phyloP scores from a whole-genome alignment of 345 rosid genomes.

The Gossypioides kirkii region DNA sequence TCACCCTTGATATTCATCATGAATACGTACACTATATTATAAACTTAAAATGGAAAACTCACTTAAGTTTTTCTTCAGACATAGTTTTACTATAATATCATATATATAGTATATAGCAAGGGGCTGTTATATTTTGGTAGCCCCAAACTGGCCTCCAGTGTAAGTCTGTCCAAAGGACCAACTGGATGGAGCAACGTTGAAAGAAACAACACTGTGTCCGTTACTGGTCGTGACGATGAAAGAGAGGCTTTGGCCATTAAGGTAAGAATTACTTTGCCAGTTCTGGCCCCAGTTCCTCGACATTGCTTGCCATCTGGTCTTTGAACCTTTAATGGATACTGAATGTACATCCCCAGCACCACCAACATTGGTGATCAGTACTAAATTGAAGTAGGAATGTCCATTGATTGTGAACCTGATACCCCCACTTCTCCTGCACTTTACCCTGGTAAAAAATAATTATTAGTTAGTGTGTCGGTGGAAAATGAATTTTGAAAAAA shows the following conservation, averaged over 20 bases:
- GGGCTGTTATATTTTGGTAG: conserved; percentile 9
- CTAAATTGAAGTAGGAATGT: conserved; percentile 73
- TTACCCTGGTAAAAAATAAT: conserved; percentile 34
- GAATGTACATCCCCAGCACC: conserved; percentile 73
- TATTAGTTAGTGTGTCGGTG: background rate
- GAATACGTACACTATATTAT: background rate
- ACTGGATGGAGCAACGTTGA: conserved; percentile 54
- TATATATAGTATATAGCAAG: background rate
- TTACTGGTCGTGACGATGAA: conserved; percentile 62
- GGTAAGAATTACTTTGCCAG: conserved; percentile 79
- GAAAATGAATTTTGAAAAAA: background rate
- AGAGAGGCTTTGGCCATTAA: conserved; percentile 68
- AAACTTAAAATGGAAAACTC: background rate
- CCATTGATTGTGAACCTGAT: conserved; percentile 72
- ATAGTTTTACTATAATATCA: background rate
- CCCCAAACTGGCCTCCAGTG: conserved; percentile 54
- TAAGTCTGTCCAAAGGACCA: conserved; percentile 89
- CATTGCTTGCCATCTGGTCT: conserved; percentile 61
- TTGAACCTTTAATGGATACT: conserved; percentile 60
- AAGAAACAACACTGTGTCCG: conserved; percentile 53
- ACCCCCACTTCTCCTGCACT: conserved; percentile 67
- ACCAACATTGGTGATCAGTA: conserved; percentile 64
- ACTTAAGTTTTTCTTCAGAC: background rate
- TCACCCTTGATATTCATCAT: background rate
- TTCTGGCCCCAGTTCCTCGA: conserved; percentile 86